phyloP scores from a whole-genome alignment of 148 eudicot genomes.

The Persicaria maculosa region DNA sequence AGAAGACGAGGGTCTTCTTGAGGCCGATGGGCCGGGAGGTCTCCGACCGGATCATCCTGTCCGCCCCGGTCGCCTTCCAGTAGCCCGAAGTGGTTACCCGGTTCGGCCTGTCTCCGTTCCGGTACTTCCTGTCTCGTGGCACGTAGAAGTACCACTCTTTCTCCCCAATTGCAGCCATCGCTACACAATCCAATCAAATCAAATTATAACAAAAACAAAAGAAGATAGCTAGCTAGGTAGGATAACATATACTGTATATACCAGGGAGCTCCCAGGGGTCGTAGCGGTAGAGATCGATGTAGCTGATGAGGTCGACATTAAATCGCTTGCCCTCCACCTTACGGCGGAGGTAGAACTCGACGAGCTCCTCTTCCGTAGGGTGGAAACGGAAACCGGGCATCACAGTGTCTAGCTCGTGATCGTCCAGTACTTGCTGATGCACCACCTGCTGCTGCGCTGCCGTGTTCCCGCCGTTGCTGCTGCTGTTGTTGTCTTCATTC shows the following conservation, averaged over 20 bases:
- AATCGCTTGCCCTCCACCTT: slow-evolving; percentile 19
- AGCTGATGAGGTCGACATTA: slow-evolving; percentile 41
- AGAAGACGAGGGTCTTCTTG: slow-evolving; percentile 58
- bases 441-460: background rate
- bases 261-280: slow-evolving; percentile 66
- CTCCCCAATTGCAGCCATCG: slow-evolving; percentile 49
- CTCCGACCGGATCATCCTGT: slow-evolving; percentile 42
- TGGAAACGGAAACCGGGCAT: slow-evolving; percentile 53
- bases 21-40: slow-evolving; percentile 41
- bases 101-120: slow-evolving; percentile 60
- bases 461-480: background rate
- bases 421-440: slow-evolving; percentile 1
- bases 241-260: background rate
- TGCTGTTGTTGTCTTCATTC: slow-evolving; percentile 10
- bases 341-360: slow-evolving; percentile 44
- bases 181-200: slow-evolving; percentile 14
- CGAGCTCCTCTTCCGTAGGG: slow-evolving; percentile 57
- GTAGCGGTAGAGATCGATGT: slow-evolving; percentile 44
- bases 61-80: slow-evolving; percentile 65
- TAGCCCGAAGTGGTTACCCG: slow-evolving; percentile 61
- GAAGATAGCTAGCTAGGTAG: background rate
- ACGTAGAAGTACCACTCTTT: slow-evolving; percentile 62
- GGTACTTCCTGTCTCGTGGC: slow-evolving; percentile 56
- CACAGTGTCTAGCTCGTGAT: slow-evolving; percentile 17
- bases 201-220: background rate